These are phyloP conservation scores for Wallacemonas sp. DNA, from an alignment of 208 protist genomes.

Conservation along the genomic window DNA sequence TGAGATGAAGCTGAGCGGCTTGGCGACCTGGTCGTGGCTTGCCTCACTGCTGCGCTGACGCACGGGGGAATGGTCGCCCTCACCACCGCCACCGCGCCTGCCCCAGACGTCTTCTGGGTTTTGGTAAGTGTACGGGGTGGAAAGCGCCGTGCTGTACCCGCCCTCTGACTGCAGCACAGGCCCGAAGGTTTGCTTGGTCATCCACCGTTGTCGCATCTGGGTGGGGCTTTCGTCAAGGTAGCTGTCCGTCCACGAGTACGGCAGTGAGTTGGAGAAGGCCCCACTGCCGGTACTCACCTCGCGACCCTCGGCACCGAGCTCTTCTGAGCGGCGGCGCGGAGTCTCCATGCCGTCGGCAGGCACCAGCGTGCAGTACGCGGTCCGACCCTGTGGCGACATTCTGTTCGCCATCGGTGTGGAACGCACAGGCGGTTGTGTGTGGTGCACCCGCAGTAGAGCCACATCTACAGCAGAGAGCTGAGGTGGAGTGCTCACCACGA, in stretches of 20 bases:
- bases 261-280: conserved; percentile 6
- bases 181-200: conserved; percentile 30
- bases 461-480: background rate
- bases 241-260: conserved; percentile 38
- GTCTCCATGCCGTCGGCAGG: background rate
- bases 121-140: background rate
- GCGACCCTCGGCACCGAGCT: too few species aligned
- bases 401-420: conserved; percentile 2
- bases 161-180: conserved; percentile 36
- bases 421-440: background rate
- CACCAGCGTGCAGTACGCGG: background rate
- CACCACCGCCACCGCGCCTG: background rate
- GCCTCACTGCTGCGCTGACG: background rate
- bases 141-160: conserved; percentile 16
- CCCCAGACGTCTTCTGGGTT: conserved; percentile 19
- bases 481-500: conserved; percentile 10
- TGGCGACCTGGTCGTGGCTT: background rate
- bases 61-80: background rate
- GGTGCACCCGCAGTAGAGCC: background rate
- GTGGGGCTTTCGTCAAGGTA: conserved; percentile 26
- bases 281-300: conserved; percentile 4
- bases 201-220: conserved; percentile 24
- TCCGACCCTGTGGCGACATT: background rate
- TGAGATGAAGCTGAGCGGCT: conserved; percentile 6
- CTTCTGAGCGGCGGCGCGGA: background rate